phyloP scores from a whole-genome alignment of 257 asterid genomes.

The Rhazya stricta region DNA sequence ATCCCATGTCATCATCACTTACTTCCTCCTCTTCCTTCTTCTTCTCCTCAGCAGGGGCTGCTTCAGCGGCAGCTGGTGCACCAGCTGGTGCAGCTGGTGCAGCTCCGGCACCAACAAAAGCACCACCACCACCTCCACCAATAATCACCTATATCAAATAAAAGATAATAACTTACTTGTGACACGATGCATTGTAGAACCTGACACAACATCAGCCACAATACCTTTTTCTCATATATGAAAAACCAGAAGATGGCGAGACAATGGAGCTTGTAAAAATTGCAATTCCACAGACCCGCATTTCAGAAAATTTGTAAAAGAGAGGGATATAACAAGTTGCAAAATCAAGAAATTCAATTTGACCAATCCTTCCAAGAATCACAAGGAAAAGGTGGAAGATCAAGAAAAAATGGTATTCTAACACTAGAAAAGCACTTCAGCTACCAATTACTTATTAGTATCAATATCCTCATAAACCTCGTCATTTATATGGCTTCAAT shows the following conservation, averaged over 20 bases:
- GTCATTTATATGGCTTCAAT: neutral
- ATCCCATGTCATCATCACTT: conserved; percentile 66
- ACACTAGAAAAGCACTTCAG: neutral
- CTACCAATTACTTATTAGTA: neutral
- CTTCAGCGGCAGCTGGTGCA: conserved; percentile 57
- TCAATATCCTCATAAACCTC: neutral
- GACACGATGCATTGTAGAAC: neutral
- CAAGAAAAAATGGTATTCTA: neutral
- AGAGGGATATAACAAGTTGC: neutral
- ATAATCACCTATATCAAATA: conserved; percentile 51
- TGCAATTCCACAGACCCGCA: too few species aligned
- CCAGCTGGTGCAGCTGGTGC: conserved; percentile 60
- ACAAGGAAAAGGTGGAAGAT: too few species aligned
- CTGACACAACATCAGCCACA: neutral
- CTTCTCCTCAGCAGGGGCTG: conserved; percentile 58
- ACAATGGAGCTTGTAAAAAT: neutral
- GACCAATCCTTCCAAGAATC: neutral
- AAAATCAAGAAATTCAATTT: neutral
- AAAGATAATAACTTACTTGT: neutral
- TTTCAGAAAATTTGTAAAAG: too few species aligned
- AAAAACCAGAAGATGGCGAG: neutral
- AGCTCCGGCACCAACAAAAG: conserved; percentile 40
- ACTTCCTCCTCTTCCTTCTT: conserved; percentile 68
- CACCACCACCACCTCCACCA: conserved; percentile 62
- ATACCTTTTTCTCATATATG: neutral